Evolutionary conservation across 805 yeast species (phyloP).

Genomic region (Candida methanosorbosa): DNA sequence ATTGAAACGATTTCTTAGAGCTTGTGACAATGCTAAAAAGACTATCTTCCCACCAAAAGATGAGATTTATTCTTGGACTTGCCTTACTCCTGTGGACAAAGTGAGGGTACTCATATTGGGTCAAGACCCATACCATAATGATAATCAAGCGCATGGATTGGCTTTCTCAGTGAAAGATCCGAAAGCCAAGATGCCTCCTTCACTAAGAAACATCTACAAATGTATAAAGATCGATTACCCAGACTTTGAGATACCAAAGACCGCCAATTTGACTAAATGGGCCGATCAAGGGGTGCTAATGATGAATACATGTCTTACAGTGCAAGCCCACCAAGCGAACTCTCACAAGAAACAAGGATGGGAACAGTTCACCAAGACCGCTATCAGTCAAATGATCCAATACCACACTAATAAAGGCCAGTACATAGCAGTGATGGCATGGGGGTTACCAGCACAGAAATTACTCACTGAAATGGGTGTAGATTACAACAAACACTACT

Average conservation of each 20-base stretch:
- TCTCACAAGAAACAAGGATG: constrained; percentile 89
- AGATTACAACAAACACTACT: constrained; percentile 30
- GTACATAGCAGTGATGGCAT: constrained; percentile 69
- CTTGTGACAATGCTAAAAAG: constrained; percentile 32
- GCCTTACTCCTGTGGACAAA: constrained; percentile 65
- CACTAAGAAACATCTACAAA: constrained; percentile 80
- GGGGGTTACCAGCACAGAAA: constrained; percentile 38
- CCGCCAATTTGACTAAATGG: constrained; percentile 76
- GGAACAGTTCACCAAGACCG: constrained; percentile 81
- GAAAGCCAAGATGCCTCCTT: constrained; percentile 75
- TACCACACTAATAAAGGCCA: constrained; percentile 32
- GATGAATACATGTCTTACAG: constrained; percentile 84
- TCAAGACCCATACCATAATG: constrained; percentile 94
- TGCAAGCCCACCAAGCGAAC: constrained; percentile 86
- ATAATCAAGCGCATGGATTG: constrained; percentile 91
- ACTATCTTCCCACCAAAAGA: constrained; percentile 70
- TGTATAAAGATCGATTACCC: constrained; percentile 62
- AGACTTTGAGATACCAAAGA: constrained; percentile 50
- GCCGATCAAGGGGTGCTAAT: constrained; percentile 79
- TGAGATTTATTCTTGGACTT: constrained; percentile 87
- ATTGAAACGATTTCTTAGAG: constrained; percentile 53
- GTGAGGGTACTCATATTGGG: constrained; percentile 81
- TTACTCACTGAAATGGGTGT: constrained; percentile 22
- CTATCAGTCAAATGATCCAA: constrained; percentile 42
- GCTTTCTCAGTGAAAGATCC: constrained; percentile 90